A percentile compares a stretch with the other conserved stretches of the same genome.
Conservation (phyloP, 805 yeast genomes). For the Metschnikowia noctiluminum region DNA sequence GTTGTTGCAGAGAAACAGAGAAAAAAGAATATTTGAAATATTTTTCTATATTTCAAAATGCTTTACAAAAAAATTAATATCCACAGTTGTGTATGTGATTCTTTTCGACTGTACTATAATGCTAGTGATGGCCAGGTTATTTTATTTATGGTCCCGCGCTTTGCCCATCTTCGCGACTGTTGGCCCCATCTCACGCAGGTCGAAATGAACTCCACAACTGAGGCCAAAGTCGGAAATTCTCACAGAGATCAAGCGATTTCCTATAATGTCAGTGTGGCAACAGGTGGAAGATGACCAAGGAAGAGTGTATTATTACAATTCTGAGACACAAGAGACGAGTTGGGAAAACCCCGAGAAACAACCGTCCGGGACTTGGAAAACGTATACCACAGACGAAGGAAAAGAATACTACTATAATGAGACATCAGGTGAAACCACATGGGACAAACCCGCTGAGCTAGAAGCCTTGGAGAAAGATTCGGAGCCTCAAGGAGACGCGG, state of each 20-base stretch:
- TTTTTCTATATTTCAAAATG: too few species aligned
- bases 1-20: too few species aligned
- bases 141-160: not conserved
- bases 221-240: too few species aligned
- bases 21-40: too few species aligned
- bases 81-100: too few species aligned
- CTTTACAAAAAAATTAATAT: too few species aligned
- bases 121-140: too few species aligned
- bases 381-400: slow-evolving; percentile 54
- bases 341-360: slow-evolving; percentile 75
- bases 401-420: slow-evolving; percentile 66
- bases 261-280: slow-evolving; percentile 47
- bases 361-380: slow-evolving; percentile 31
- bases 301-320: slow-evolving; percentile 65
- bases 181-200: not conserved
- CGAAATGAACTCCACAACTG: too few species aligned
- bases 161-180: not conserved
- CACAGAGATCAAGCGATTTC: not conserved
- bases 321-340: slow-evolving; percentile 61
- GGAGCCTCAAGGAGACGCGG: not conserved
- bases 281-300: slow-evolving; percentile 64
- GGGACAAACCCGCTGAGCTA: slow-evolving; percentile 71
- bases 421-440: slow-evolving; percentile 62
- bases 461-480: slow-evolving; percentile 2
- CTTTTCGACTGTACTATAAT: too few species aligned